Base-by-base conservation (phyloP, 139 green algal species). In the Diplosphaera chodatii region DNA sequence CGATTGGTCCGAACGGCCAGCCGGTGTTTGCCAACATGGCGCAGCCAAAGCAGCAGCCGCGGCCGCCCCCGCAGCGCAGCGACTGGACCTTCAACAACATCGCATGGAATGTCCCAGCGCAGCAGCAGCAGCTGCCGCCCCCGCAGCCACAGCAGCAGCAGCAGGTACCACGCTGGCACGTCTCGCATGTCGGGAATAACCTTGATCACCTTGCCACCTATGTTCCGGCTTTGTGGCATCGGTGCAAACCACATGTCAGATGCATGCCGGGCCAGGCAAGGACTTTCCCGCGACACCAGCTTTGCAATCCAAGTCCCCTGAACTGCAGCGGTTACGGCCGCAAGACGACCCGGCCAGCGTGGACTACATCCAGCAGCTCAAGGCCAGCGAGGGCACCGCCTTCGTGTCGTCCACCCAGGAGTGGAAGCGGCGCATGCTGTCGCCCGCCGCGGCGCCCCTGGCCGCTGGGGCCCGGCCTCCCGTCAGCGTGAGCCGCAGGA, bases 101-200 rank as follows among this genome's bases (percentile, higher is more conserved):
- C 31, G 32, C 23, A 8, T 31, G 29, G 18, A 37, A 48, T 21
- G 28, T 37, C 40, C 72, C 70, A 37, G 34, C 65, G 22, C 30
- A 65, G 37, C 40, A 16, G 21, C 59, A 74, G 70, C 70, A 74
- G 72, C 71, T 69, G 30, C 69, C n/a, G n/a, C n/a, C n/a, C n/a
- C n/a, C n/a, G n/a, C n/a, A n/a, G n/a, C 70, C 68, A 66, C 71
- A 40, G n/a, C 32, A 55, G 40, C 25, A n/a, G n/a, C n/a, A n/a
- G n/a, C n/a, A n/a, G n/a, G n/a, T n/a, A n/a, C n/a, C n/a, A n/a
- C n/a, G n/a, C n/a, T n/a, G n/a, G n/a, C n/a, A n/a, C n/a, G n/a
- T n/a, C n/a, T n/a, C n/a, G n/a, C n/a, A n/a, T n/a, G n/a, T n/a
- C n/a, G n/a, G n/a, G n/a, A n/a, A n/a, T n/a, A n/a, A n/a, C n/a